Evolutionary conservation across 2,329 filamentous ascomycete genomes (phyloP), one percentile per base, ranked within the genome.

Genomic region (Aspergillus sojae): DNA sequence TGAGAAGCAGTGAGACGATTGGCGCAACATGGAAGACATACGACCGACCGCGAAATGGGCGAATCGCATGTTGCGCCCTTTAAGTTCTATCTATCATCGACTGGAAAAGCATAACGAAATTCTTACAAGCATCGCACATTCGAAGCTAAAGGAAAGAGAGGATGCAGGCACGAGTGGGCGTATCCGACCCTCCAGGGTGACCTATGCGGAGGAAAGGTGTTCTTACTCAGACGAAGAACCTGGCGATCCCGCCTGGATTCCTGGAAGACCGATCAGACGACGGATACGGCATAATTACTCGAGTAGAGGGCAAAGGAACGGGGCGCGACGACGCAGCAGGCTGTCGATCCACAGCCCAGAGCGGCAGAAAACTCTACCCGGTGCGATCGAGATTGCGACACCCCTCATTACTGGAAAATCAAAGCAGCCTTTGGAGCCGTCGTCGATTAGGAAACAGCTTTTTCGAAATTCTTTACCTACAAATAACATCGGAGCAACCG

Each of bases 21-120:
- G 59, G 59, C 56, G 63, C 60, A 63, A 61, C 30, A 79, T 79
- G 77, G 75, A 77, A 55, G 75, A 79, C 62, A 64, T 78, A 54
- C 74, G 74, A 63, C 70, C 75, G 48, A 80, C 77, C 9, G 76
- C 78, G 57, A 77, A 73, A 76, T 80, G 79, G 79, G 78, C 77
- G 60, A 79, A 79, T 63, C 77, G 79, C 67, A 75, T 80, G 62
- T 67, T 82, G 60, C 77, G 79, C 62, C 80, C 79, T 36, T 69
- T 82, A 60, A 74, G 73, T 21, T 78, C 78, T 21, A 71, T 79
- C 56, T 74, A 79, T 62, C 72, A 76, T 57, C 76, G 78, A 57
- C 68, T 82, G 36, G 77, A 78, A 62, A 80, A 79, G 63, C 75
- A 80, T 61, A 71, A 78, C 62, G 75, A 78, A 56, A 74, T 69